Base-by-base conservation (phyloP, 2,329 filamentous ascomycete genomes). In the Setomelanomma holmii region DNA sequence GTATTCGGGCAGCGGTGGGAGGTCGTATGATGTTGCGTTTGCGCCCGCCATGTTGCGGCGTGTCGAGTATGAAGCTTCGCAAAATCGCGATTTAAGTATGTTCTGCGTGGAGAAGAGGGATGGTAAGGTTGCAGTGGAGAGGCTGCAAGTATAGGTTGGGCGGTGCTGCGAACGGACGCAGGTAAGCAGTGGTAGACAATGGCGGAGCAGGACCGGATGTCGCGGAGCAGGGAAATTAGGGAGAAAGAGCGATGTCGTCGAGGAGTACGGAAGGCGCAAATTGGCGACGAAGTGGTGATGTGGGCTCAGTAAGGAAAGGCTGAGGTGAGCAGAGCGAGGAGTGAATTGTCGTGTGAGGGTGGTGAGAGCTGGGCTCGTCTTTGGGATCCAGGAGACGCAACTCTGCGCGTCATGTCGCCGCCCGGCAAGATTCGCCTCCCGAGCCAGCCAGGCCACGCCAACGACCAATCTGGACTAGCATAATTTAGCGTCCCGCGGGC, bases 1-100 rank as follows among this genome's bases (percentile, higher is more conserved):
- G 79, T 96, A 97, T n/a, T 83, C 77, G 42, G 95, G 93, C 39
- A 98, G 86, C 45, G 93, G 90, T 63, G 93, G 93, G 46, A 98
- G 84, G 68, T 87, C 85, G 76, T 81, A 81, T 58, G 78, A 73
- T 36, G 73, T 67, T 16, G 45, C 60, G 49, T 77, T 75, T 61
- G 84, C 87, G 69, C 75, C 69, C 56, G 70, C 66, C 73, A 76
- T 75, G 55, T 24, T 62, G 63, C 49, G 54, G 60, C 63, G 60
- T 53, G 45, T 14, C 17, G 47, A 39, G 38, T 40, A 46, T 40
- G 39, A 34, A 10, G 20, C n/a, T 40, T 40, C 43, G 40, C 49
- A 48, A 45, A 59, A 42, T 51, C 33, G 49, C 19, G 17, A n/a
- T 24, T n/a, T 41, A 27, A 27, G 23, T 24, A 23, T 48, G 21